Conservation (phyloP, 2,329 filamentous ascomycete species). For the Fusarium foetens region DNA sequence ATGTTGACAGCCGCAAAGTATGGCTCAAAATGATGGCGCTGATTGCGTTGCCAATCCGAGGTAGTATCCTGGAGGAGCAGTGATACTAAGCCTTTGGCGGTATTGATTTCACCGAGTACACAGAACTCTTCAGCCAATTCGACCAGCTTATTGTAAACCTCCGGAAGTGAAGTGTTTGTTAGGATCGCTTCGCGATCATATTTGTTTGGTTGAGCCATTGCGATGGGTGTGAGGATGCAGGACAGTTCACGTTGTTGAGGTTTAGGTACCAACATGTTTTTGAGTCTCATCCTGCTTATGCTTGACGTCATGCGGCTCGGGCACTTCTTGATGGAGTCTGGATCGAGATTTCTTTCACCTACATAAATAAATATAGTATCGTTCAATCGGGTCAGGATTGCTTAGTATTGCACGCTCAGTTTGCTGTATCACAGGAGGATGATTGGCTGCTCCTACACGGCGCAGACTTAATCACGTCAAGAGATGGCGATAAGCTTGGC, state of each 20-base stretch:
- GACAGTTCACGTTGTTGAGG: background rate
- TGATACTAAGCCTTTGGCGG: slow-evolving; percentile 17
- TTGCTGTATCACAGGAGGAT: background rate
- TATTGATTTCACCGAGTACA: slow-evolving; percentile 29
- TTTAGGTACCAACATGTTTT: background rate
- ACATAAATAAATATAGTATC: background rate
- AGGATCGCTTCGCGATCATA: slow-evolving; percentile 20
- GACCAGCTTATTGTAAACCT: slow-evolving; percentile 15
- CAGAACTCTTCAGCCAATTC: slow-evolving; percentile 34
- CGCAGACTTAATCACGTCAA: background rate
- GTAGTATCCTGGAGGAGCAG: slow-evolving; percentile 31
- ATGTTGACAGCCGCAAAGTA: slow-evolving; percentile 25
- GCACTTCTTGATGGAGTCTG: background rate
- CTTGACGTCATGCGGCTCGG: slow-evolving; percentile 5
- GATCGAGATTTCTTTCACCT: background rate
- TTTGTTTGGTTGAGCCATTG: slow-evolving; percentile 7
- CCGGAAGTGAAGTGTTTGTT: slow-evolving; percentile 7
- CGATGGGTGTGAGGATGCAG: no score
- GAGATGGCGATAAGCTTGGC: background rate
- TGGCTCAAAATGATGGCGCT: slow-evolving; percentile 9
- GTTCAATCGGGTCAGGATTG: background rate
- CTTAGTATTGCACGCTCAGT: background rate
- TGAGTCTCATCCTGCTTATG: background rate
- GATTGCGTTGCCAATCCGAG: slow-evolving; percentile 27
- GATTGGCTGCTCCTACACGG: background rate